Conservation (phyloP, 371 early-diverging fungal species). For the Quaeritorhiza haematococci region DNA sequence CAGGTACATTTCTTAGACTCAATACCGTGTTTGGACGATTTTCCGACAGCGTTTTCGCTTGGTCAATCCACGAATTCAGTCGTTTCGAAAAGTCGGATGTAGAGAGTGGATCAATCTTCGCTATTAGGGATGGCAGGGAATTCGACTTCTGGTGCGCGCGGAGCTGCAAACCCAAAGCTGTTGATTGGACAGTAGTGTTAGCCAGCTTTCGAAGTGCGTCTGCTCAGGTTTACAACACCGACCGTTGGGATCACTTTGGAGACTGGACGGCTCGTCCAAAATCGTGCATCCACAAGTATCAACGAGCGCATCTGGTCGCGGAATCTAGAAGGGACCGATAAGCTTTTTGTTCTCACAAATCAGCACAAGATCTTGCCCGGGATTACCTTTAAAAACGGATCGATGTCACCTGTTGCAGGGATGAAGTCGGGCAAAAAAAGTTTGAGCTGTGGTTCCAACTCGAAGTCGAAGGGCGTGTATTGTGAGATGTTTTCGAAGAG, state of each 20-base stretch:
- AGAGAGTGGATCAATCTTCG: no score
- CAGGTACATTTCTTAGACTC: constrained; percentile 19
- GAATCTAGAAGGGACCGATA: constrained; percentile 33
- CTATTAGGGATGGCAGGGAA: background rate
- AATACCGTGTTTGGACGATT: background rate
- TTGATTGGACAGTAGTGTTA: background rate
- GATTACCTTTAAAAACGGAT: constrained; percentile 49
- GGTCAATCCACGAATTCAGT: no score
- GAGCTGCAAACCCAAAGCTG: constrained; percentile 1
- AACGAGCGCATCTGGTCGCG: constrained; percentile 34
- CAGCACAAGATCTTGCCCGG: background rate
- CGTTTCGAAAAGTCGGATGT: constrained; percentile 23
- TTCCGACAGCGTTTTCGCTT: no score
- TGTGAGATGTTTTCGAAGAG: constrained; percentile 40
- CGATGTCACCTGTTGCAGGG: constrained; percentile 53
- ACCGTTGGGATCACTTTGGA: constrained; percentile 49
- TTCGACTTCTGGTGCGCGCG: background rate
- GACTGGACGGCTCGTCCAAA: constrained; percentile 44
- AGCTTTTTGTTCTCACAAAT: background rate
- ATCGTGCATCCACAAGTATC: constrained; percentile 36
- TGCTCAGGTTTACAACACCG: background rate
- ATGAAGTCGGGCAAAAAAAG: constrained; percentile 53
- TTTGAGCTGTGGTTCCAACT: constrained; percentile 39
- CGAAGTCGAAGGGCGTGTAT: constrained; percentile 39
- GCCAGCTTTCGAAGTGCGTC: background rate